phyloP scores from a whole-genome alignment of 345 rosid genomes.

The Zanthoxylum bungeanum region DNA sequence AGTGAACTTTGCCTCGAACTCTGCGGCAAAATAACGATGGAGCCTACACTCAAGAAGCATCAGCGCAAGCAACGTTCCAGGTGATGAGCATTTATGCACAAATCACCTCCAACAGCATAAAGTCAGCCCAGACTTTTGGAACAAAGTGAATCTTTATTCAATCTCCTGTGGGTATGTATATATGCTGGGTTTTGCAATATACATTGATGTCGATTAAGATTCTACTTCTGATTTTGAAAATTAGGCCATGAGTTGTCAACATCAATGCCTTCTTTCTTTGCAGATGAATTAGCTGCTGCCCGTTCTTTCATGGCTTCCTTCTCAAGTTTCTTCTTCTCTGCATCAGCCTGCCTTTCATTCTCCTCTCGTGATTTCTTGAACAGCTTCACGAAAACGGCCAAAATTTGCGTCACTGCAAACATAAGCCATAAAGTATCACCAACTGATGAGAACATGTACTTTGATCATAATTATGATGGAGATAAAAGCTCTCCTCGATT shows the following conservation, averaged over 20 bases:
- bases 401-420: slow-evolving; percentile 80
- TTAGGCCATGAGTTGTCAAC: slow-evolving; percentile 24
- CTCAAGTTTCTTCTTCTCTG: slow-evolving; percentile 86
- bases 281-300: slow-evolving; percentile 34
- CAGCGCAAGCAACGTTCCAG: too few relatives aligned
- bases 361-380: slow-evolving; percentile 84
- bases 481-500: not conserved
- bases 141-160: not conserved
- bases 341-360: slow-evolving; percentile 78
- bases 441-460: not conserved
- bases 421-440: slow-evolving; percentile 4
- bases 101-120: not conserved
- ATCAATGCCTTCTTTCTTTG: slow-evolving; percentile 52
- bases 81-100: too few relatives aligned
- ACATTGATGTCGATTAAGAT: not conserved
- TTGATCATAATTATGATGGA: not conserved
- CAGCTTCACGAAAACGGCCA: slow-evolving; percentile 73
- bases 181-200: not conserved
- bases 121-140: not conserved
- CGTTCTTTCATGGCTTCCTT: slow-evolving; percentile 81
- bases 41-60: too few relatives aligned
- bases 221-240: slow-evolving; percentile 35
- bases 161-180: not conserved
- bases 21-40: too few relatives aligned
- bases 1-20: too few relatives aligned